phyloP scores from a whole-genome alignment of 2,329 filamentous ascomycete species.

The Seiridium cupressi region DNA sequence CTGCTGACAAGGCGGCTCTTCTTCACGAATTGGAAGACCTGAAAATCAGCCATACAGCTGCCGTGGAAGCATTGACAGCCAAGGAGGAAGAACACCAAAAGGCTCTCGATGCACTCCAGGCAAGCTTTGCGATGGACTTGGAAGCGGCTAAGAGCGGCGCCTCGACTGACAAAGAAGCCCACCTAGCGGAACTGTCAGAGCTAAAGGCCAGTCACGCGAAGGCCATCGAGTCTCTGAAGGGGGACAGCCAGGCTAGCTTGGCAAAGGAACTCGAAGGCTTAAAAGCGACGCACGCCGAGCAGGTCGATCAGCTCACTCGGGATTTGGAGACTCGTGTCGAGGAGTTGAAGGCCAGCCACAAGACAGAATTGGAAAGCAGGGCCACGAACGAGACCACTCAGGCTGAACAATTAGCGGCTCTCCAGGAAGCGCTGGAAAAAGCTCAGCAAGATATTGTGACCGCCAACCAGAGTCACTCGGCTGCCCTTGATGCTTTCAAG shows the following conservation, averaged over 20 bases:
- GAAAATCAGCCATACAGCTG: constrained; percentile 41
- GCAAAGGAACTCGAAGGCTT: constrained; percentile 34
- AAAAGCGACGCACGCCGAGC: constrained; percentile 40
- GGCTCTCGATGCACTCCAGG: constrained; percentile 52
- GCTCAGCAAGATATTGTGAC: constrained; percentile 30
- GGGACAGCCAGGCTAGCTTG: constrained; percentile 37
- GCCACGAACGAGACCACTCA: constrained; percentile 19
- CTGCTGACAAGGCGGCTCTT: background rate
- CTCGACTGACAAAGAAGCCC: constrained; percentile 46
- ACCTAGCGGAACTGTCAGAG: constrained; percentile 48
- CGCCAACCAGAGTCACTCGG: constrained; percentile 30
- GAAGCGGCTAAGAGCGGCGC: constrained; percentile 53
- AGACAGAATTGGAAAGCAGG: constrained; percentile 21
- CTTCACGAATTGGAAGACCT: constrained; percentile 39
- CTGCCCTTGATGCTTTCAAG: constrained; percentile 37
- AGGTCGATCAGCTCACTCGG: constrained; percentile 40
- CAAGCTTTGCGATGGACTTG: constrained; percentile 57
- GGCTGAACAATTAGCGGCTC: constrained; percentile 22
- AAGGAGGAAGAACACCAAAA: constrained; percentile 53
- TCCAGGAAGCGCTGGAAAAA: constrained; percentile 25
- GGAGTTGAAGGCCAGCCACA: constrained; percentile 20
- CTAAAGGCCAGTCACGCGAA: constrained; percentile 54
- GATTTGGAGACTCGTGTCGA: constrained; percentile 21
- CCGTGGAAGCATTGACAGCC: constrained; percentile 44
- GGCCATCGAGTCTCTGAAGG: constrained; percentile 43